Evolutionary conservation across 2,329 filamentous ascomycete genomes (phyloP).

Genomic region (Colletotrichum coccodes): DNA sequence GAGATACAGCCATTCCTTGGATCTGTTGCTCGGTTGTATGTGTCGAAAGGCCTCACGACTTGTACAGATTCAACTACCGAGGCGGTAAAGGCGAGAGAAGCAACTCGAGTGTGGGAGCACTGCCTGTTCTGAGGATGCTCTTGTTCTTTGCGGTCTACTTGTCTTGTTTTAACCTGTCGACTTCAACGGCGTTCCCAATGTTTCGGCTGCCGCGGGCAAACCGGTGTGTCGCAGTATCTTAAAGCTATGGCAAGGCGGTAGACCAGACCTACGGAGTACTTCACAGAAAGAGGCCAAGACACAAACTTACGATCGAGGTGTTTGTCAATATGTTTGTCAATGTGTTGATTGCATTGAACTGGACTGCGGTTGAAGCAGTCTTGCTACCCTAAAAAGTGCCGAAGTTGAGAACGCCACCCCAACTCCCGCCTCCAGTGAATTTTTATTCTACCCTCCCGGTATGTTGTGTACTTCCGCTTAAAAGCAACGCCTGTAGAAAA

Average conservation of each 20-base stretch:
- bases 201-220: neutral
- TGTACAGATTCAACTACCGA: too few relatives aligned
- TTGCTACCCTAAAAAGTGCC: slow-evolving; percentile 25
- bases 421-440: slow-evolving; percentile 37
- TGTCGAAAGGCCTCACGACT: neutral
- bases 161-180: neutral
- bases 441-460: slow-evolving; percentile 26
- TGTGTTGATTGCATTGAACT: slow-evolving; percentile 28
- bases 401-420: slow-evolving; percentile 38
- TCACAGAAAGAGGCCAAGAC: neutral
- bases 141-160: neutral
- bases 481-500: slow-evolving; percentile 47
- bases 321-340: neutral
- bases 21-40: too few relatives aligned
- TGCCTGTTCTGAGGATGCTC: neutral
- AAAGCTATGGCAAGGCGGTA: neutral
- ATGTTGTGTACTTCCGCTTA: slow-evolving; percentile 23
- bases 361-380: slow-evolving; percentile 33
- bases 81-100: too few relatives aligned
- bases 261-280: too few relatives aligned
- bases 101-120: neutral
- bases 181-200: neutral
- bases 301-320: neutral
- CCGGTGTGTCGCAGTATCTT: neutral
- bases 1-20: neutral